Evolutionary conservation across 2,329 filamentous ascomycete genomes (phyloP), one percentile per base, ranked within the genome.

Genomic region (Diaporthe sp.): DNA sequence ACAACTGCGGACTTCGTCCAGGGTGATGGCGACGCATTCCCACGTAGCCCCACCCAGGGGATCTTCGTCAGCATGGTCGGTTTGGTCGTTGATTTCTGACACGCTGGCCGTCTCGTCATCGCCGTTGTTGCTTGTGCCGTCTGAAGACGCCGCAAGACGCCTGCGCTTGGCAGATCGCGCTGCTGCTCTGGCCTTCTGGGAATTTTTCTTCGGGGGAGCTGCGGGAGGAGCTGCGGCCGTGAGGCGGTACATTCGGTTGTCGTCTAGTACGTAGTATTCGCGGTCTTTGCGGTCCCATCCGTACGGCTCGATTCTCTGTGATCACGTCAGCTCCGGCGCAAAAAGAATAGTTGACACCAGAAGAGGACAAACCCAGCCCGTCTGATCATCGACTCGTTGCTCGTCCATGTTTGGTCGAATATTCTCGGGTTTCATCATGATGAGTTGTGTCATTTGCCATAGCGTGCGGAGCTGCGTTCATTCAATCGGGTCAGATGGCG

Each of bases 211-310:
- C 2, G 90, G 87, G n/a, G 88, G 85, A 8, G 88, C 85, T 20
- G 90, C 84, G 9, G 91, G 89, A 2, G 90, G 87, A 1, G 92
- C 91, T 37, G 93, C 90, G 76, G 98, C 94, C n/a, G 94, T 95
- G 77, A 94, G 89, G 74, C 96, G 94, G 83, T 99, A 99, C 57
- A 99, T 88, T 77, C 97, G 91, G 80, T 98, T 97, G 82, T 99
- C 97, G 80, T 98, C 96, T 4, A 99, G 90, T 4, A 98, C 93
- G 81, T 94, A 98, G 82, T 98, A 98, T 49, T 92, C 92, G 51
- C 95, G 93, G 78, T 98, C 96, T 63, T 98, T 89, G 31, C 92
- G 89, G 83, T 99, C 97, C 92, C 95, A 98, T 13, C 97, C 97
- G 77, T 94, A 92, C 0, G 94, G 93, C 81, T 96, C 94, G 79